These are phyloP conservation scores for Acanthamoeba castellanii DNA, from an alignment of 208 protist genomes.

Conservation along the genomic window DNA sequence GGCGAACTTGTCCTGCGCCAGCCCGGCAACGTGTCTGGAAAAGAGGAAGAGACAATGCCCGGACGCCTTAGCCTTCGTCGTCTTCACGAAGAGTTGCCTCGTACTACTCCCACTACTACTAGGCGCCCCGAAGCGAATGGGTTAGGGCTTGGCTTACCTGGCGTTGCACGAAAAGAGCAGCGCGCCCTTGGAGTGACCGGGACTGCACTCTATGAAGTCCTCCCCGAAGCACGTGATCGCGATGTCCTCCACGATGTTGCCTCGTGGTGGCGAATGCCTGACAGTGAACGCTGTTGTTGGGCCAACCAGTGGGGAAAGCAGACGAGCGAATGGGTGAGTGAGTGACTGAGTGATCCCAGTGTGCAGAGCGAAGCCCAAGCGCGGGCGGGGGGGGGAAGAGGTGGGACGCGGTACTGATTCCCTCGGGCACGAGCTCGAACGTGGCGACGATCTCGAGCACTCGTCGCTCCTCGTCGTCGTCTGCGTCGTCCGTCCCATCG, in stretches of 20 bases:
- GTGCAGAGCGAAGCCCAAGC: background rate
- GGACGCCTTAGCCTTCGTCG: too few species aligned
- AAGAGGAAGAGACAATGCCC: too few species aligned
- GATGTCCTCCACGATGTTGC: background rate
- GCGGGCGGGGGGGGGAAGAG: background rate
- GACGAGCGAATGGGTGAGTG: background rate
- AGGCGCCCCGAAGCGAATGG: too few species aligned
- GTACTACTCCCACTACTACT: too few species aligned
- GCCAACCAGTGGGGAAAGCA: background rate
- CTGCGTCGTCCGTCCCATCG: background rate
- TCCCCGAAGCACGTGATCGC: constrained; percentile 10
- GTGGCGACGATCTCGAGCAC: background rate
- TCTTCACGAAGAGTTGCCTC: too few species aligned
- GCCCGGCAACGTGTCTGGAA: background rate
- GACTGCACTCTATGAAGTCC: constrained; percentile 7
- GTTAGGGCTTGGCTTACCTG: background rate
- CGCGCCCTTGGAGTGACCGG: background rate
- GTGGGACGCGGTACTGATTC: background rate
- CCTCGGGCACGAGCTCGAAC: background rate
- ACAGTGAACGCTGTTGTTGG: background rate
- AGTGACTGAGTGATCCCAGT: too few species aligned
- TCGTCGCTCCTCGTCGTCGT: background rate
- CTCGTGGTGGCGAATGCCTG: background rate
- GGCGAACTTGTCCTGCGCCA: constrained; percentile 1
- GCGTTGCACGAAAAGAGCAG: background rate